Conservation (phyloP, 2,329 filamentous ascomycete genomes). For the Nigrospora oryzae region DNA sequence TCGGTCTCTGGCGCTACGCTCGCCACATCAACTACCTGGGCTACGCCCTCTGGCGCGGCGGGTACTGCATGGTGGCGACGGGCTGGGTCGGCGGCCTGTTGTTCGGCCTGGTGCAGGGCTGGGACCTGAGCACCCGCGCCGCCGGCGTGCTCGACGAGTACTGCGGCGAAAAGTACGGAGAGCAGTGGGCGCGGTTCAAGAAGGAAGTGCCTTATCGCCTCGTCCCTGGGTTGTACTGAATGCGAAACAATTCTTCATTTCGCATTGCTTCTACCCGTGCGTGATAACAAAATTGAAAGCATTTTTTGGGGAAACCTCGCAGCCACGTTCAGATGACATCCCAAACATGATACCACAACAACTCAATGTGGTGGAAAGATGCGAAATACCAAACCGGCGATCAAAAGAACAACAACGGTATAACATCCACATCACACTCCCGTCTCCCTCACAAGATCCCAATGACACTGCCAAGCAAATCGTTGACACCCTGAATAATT, state of each 20-base stretch:
- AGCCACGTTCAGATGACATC: too few species aligned
- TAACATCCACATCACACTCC: too few species aligned
- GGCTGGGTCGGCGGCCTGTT: constrained; percentile 24
- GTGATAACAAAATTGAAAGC: too few species aligned
- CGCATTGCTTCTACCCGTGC: not conserved
- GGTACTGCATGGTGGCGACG: constrained; percentile 22
- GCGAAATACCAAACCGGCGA: too few species aligned
- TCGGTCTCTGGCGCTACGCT: constrained; percentile 28
- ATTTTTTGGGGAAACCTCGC: too few species aligned
- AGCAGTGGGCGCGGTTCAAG: constrained; percentile 30
- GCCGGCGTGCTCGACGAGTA: constrained; percentile 26
- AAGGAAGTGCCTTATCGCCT: constrained; percentile 25
- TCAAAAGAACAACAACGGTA: too few species aligned
- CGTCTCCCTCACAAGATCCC: too few species aligned
- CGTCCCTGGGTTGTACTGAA: constrained; percentile 27
- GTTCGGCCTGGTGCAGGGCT: constrained; percentile 19
- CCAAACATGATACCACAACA: too few species aligned
- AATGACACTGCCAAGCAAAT: too few species aligned
- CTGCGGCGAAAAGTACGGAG: constrained; percentile 25
- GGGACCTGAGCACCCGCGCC: constrained; percentile 20
- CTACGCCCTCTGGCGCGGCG: constrained; percentile 21
- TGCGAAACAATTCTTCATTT: not conserved
- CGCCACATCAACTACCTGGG: constrained; percentile 32
- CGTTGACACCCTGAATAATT: not conserved
- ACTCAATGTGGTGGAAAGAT: too few species aligned